Base-by-base conservation (phyloP, 768 basidiomycete genomes). In the Chiua virens region DNA sequence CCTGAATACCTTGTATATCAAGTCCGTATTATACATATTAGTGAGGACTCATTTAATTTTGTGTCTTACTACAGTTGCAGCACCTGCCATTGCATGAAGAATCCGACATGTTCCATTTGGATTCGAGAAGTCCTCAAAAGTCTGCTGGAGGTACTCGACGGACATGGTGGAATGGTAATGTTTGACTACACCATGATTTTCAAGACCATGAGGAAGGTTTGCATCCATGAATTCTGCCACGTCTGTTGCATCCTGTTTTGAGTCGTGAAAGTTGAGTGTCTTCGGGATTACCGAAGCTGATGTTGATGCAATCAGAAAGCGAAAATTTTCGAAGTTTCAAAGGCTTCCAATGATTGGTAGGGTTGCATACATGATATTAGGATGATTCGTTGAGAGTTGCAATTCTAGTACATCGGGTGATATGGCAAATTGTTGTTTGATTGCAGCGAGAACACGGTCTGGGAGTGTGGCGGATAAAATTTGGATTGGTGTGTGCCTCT, bases 81-180 rank as follows among this genome's bases (percentile, higher is more conserved):
- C 57, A 0, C 65, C 65, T 8, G 55, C 54, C 3, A 58, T 69
- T 3, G 56, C 61, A 55, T 56, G 53, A 2, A 69, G 47, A 7
- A 69, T 55, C 14, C 60, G 52, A 45, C 66, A 69, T 0, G 7
- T 21, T 0, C 63, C 58, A 39, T 59, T 49, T 11, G 45, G 32
- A 0, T 53, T 11, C 34, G 37, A 53, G 45, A 70, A 70, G 28
- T 53, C 53, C 14, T 62, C 40, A 45, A 66, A 65, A 0, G 50
- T 56, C 13, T 52, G 11, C 22, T 60, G 25, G 1, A 69, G 54
- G 39, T 68, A 71, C 6, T 49, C 40, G 11, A 52, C 40, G 0
- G 67, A 67, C 67, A 70, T 68, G 9, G 36, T 22, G n/a, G 54
- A 54, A 35, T 70, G 63, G 40, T 69, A 71, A 37, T 68, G 62